Base-by-base conservation (phyloP, 2,329 filamentous ascomycete genomes). In the Arthrobotrys pseudoclavata region DNA sequence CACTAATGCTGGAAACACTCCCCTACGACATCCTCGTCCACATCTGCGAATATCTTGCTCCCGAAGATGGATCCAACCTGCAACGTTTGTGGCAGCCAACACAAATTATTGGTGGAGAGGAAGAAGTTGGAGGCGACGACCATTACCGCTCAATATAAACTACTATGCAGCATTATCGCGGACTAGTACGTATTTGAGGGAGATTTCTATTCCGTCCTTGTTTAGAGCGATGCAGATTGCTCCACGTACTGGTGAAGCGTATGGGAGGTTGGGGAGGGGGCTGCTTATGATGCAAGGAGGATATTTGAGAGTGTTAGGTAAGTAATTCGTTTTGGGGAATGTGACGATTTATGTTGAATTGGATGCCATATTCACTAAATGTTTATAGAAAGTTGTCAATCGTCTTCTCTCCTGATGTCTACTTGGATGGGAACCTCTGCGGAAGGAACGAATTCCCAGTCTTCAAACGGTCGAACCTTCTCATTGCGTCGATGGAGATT, bases 271-370 rank as follows among this genome's bases (percentile, higher is more conserved):
- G 18, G 22, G 0, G 18, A 7, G 55, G n/a, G 55, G 26, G 4
- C 20, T 60, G 42, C 10, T n/a, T n/a, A 12, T 42, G 3, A 60
- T 60, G 31, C 18, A 60, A 10, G 55, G 34, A 20, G 55, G 20
- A 60, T 60, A 24, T 42, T 60, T 12, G 34, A 60, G 26, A 60
- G 55, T 10, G 55, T 60, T 10, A 42, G 55, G 55, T 60, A 40
- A 42, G 55, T 60, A 20, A 4, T n/a, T 37, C 6, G 10, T 13
- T 13, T 9, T 5, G n/a, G 34, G 34, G 24, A 7, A n/a, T n/a
- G 26, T 50, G 20, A 26, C 29, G 18, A 9, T 34, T 20, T 55
- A 37, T 31, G n/a, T 29, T 31, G 12, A 5, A 53, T 34, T 37
- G 3, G 31, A 40, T 40, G 4, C 4, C n/a, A n/a, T 22, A 15